These are phyloP conservation scores for Priceomyces carsonii DNA, from an alignment of 805 yeast genomes.

Conservation along the genomic window DNA sequence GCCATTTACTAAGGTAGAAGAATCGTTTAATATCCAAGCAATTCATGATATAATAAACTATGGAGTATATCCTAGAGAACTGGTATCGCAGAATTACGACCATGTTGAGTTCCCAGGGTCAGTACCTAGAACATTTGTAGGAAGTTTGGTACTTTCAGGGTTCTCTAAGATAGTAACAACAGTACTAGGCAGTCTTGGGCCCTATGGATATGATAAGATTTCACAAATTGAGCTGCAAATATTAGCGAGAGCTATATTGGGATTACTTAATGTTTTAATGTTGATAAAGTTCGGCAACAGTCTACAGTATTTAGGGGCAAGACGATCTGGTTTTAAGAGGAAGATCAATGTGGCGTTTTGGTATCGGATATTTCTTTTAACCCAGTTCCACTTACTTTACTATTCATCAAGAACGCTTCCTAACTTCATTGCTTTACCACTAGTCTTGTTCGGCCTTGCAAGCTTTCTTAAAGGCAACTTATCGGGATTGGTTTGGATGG, in stretches of 20 bases:
- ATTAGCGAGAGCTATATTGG: slow-evolving; percentile 60
- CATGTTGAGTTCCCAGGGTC: slow-evolving; percentile 83
- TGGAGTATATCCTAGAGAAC: slow-evolving; percentile 46
- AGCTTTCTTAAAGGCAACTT: slow-evolving; percentile 51
- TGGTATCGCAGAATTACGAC: slow-evolving; percentile 54
- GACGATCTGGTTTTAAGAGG: slow-evolving; percentile 16
- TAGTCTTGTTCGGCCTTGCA: slow-evolving; percentile 58
- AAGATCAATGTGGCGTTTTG: slow-evolving; percentile 45
- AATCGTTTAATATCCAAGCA: slow-evolving; percentile 89
- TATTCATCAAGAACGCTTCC: slow-evolving; percentile 87
- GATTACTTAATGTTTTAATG: slow-evolving; percentile 56
- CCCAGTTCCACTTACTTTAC: slow-evolving; percentile 79
- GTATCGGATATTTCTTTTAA: slow-evolving; percentile 57
- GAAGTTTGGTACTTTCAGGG: slow-evolving; percentile 57
- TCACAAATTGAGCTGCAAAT: slow-evolving; percentile 52
- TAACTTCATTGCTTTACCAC: slow-evolving; percentile 81
- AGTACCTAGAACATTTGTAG: slow-evolving; percentile 84
- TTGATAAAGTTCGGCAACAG: slow-evolving; percentile 51
- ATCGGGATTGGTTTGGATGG: slow-evolving; percentile 50
- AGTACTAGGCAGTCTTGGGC: slow-evolving; percentile 10
- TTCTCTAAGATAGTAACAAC: slow-evolving; percentile 38
- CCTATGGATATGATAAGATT: slow-evolving; percentile 21
- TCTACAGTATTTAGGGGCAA: slow-evolving; percentile 21
- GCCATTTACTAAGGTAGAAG: slow-evolving; percentile 92
- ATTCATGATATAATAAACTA: slow-evolving; percentile 73